Evolutionary conservation across 371 early-diverging fungal species (phyloP).

Genomic region (Syncephalastrum racemosum): DNA sequence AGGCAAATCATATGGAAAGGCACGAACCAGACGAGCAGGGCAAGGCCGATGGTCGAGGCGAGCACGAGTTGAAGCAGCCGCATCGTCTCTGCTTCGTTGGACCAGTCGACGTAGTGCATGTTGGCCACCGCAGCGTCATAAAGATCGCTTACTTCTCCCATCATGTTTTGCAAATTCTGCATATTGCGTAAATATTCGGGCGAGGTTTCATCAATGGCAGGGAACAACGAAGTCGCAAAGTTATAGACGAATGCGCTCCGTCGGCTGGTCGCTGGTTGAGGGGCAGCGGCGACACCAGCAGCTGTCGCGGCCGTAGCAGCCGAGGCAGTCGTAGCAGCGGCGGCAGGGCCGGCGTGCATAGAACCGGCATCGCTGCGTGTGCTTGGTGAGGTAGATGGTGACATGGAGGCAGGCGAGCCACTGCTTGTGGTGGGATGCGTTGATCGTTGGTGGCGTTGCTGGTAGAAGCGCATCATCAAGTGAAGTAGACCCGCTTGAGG

Average conservation of each 20-base stretch:
- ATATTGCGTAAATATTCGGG: conserved; percentile 47
- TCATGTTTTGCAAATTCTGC: conserved; percentile 51
- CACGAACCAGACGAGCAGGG: conserved; percentile 30
- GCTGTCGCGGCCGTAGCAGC: not conserved
- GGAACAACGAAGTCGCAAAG: conserved; percentile 26
- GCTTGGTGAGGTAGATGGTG: not conserved
- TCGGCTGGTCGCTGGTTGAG: not conserved
- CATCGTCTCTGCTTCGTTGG: conserved; percentile 33
- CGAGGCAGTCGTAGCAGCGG: not conserved
- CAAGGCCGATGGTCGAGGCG: conserved; percentile 15
- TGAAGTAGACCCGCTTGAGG: conserved; percentile 35
- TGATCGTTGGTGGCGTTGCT: conserved; percentile 11
- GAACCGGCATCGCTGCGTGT: not conserved
- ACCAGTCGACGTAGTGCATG: conserved; percentile 39
- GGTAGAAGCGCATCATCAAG: conserved; percentile 22
- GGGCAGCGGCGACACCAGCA: not conserved
- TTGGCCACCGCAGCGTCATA: conserved; percentile 33
- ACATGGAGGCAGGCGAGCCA: not conserved
- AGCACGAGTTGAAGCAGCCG: conserved; percentile 32
- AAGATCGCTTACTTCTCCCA: conserved; percentile 43
- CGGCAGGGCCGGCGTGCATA: too few relatives aligned
- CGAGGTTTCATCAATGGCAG: conserved; percentile 35
- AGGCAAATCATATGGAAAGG: conserved; percentile 29
- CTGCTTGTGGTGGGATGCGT: not conserved
- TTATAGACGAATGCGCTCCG: conserved; percentile 10